Evolutionary conservation across 495 filamentous ascomycete genomes (phyloP).

Genomic region (Cladorrhinum samala): DNA sequence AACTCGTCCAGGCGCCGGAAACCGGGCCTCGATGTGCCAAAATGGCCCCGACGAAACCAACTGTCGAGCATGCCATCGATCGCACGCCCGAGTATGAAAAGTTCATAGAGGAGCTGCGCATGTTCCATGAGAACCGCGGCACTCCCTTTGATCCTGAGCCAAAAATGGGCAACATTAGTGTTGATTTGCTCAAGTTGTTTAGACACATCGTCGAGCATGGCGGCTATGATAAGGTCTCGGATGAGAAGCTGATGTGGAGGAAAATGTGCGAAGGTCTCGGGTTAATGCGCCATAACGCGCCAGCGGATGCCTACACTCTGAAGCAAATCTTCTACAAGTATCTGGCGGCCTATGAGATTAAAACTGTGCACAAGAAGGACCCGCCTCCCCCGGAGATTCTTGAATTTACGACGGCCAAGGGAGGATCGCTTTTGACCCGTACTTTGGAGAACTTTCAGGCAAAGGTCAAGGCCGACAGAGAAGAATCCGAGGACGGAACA

Average conservation of each 20-base stretch:
- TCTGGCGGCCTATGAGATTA: slow-evolving; percentile 75
- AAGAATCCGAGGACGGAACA: slow-evolving; percentile 55
- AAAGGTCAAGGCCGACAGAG: slow-evolving; percentile 40
- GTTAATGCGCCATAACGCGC: slow-evolving; percentile 52
- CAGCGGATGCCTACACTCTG: slow-evolving; percentile 66
- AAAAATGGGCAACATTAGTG: slow-evolving; percentile 60
- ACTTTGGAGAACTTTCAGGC: slow-evolving; percentile 65
- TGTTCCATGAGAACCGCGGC: slow-evolving; percentile 65
- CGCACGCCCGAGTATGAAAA: slow-evolving; percentile 58
- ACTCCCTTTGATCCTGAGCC: slow-evolving; percentile 68
- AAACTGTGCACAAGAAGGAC: slow-evolving; percentile 60
- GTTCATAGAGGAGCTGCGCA: slow-evolving; percentile 60
- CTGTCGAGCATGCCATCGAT: slow-evolving; percentile 36
- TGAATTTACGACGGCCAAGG: slow-evolving; percentile 68
- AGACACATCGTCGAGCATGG: slow-evolving; percentile 62
- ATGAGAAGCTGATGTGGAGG: slow-evolving; percentile 74
- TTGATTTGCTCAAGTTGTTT: slow-evolving; percentile 67
- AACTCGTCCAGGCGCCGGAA: background rate
- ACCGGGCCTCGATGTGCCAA: slow-evolving; percentile 16
- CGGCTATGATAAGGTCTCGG: slow-evolving; percentile 75
- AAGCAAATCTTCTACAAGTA: slow-evolving; percentile 82
- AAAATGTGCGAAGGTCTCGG: slow-evolving; percentile 62
- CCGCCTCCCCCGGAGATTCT: slow-evolving; percentile 78
- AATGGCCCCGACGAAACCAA: slow-evolving; percentile 33
- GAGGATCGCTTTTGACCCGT: slow-evolving; percentile 66